Percentiles rank a stretch among this genome's conserved stretches.
Evolutionary conservation across 805 yeast genomes (phyloP).

Genomic region (Candida schatavii): DNA sequence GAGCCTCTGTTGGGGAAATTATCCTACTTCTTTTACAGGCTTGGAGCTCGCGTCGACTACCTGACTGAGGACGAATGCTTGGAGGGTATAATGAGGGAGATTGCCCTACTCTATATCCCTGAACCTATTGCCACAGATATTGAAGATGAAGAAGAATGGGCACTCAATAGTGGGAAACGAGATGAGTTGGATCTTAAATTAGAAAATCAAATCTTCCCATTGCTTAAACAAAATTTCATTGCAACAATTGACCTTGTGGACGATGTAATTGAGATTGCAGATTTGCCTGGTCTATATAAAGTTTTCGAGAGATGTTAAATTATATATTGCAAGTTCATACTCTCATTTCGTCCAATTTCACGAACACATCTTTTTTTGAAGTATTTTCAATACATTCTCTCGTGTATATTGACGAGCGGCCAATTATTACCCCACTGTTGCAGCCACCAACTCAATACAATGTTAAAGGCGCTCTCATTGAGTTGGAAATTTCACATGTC

Average conservation of each 20-base stretch:
- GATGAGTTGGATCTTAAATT: conserved; percentile 32
- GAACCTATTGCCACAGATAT: conserved; percentile 35
- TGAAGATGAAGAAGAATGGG: conserved; percentile 14
- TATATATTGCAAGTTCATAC: too few relatives aligned
- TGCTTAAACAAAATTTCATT: conserved; percentile 57
- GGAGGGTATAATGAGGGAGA: conserved; percentile 57
- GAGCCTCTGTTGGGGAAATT: conserved; percentile 62
- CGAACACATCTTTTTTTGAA: too few relatives aligned
- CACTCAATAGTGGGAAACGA: conserved; percentile 17
- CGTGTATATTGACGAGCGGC: too few relatives aligned
- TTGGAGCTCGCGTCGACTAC: conserved; percentile 64
- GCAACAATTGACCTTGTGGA: conserved; percentile 54
- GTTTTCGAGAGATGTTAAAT: conserved; percentile 86
- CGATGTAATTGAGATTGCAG: conserved; percentile 81
- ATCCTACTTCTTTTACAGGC: conserved; percentile 60
- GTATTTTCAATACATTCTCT: too few relatives aligned
- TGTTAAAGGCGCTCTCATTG: too few relatives aligned
- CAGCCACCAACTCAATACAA: too few relatives aligned
- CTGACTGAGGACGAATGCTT: conserved; percentile 67
- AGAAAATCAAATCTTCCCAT: conserved; percentile 65
- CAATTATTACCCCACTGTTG: too few relatives aligned
- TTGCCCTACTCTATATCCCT: conserved; percentile 75
- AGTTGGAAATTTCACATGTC: too few relatives aligned
- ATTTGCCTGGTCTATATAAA: conserved; percentile 82
- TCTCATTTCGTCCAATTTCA: too few relatives aligned